These are phyloP conservation scores for Calendula officinalis DNA, from an alignment of 129 eudicot genomes.

Conservation along the genomic window DNA sequence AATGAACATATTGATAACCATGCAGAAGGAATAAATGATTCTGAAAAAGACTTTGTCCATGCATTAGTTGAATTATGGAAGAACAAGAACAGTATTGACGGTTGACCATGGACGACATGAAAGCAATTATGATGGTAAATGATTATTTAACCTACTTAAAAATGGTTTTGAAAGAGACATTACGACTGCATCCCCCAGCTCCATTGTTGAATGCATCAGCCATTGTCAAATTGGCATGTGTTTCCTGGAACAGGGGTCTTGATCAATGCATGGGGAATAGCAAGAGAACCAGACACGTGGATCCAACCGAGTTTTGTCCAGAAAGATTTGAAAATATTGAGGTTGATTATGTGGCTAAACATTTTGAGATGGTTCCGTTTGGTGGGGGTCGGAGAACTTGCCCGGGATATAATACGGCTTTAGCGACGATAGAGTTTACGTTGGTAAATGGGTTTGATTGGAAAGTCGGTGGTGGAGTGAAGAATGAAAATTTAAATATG, in stretches of 20 bases:
- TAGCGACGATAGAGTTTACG: no score
- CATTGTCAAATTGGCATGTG: constrained; percentile 20
- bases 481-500: constrained; percentile 16
- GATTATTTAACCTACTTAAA: constrained; percentile 27
- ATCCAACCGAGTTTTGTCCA: constrained; percentile 37
- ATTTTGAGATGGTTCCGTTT: constrained; percentile 49
- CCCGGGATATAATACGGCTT: no score
- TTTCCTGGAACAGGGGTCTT: constrained; percentile 28
- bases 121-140: not conserved
- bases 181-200: constrained; percentile 39
- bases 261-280: constrained; percentile 40
- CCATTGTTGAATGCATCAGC: constrained; percentile 28
- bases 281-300: constrained; percentile 38
- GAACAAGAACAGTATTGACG: not conserved
- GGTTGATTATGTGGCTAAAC: constrained; percentile 37
- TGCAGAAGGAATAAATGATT: not conserved
- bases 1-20: not conserved
- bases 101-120: constrained; percentile 1
- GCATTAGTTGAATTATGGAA: not conserved
- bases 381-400: constrained; percentile 31
- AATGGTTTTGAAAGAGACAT: constrained; percentile 42
- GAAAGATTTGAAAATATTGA: constrained; percentile 40
- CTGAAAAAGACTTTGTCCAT: constrained; percentile 9
- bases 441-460: constrained; percentile 45
- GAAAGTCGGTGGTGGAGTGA: constrained; percentile 34